Percentiles rank a stretch among this genome's conserved stretches.
Evolutionary conservation across 1,139 yeast species (phyloP).

Genomic region (Debaryomyces psychrophilus): DNA sequence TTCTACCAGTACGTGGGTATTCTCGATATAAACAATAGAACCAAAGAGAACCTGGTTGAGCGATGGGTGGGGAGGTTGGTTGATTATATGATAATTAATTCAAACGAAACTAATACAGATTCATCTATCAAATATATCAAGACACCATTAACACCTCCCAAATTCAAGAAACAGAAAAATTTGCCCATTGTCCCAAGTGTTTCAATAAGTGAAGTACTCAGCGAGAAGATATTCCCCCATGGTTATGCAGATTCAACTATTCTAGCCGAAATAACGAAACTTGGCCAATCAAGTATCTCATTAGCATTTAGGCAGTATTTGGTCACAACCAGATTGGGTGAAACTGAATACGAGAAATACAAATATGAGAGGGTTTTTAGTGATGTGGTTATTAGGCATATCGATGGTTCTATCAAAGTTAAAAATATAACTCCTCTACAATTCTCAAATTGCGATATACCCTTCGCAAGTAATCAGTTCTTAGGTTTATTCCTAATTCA

Average conservation of each 20-base stretch:
- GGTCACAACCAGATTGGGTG: background rate
- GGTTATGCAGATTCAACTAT: background rate
- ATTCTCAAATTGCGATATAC: background rate
- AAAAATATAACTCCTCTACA: constrained; percentile 1
- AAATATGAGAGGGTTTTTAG: background rate
- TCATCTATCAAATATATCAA: background rate
- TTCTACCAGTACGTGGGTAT: constrained; percentile 9
- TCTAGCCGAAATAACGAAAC: constrained; percentile 3
- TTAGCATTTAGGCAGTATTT: constrained; percentile 2
- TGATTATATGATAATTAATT: constrained; percentile 1
- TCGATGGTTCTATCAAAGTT: constrained; percentile 6
- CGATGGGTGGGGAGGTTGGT: constrained; percentile 8
- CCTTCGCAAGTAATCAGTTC: background rate
- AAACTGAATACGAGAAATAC: background rate
- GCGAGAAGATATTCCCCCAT: background rate
- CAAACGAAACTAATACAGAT: background rate
- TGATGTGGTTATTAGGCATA: constrained; percentile 2
- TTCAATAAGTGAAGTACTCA: background rate
- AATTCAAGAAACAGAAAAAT: constrained; percentile 1
- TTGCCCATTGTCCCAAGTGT: constrained; percentile 6
- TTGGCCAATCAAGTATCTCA: constrained; percentile 6
- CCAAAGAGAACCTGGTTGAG: background rate
- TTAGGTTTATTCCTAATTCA: background rate
- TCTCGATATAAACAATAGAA: constrained; percentile 8
- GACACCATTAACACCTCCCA: background rate